A percentile compares a stretch with the other conserved stretches of the same genome.
Evolutionary conservation across 257 asterid species (phyloP).

Genomic region (Solanum medicagineum): DNA sequence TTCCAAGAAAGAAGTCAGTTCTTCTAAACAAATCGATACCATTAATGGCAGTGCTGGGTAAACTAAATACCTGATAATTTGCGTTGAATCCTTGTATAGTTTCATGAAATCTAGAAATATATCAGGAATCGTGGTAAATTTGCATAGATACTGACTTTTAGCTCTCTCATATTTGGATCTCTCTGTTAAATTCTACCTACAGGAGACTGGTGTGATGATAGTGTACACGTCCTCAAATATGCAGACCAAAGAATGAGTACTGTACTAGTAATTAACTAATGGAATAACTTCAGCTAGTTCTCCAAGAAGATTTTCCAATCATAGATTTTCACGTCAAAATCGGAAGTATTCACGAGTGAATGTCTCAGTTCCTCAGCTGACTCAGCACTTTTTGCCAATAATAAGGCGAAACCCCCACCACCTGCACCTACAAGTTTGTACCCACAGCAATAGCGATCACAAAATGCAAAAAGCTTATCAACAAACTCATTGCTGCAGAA

Average conservation of each 20-base stretch:
- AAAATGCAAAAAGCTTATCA: slow-evolving; percentile 61
- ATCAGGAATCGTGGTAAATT: background rate
- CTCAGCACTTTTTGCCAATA: slow-evolving; percentile 57
- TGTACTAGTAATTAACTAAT: background rate
- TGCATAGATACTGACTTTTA: background rate
- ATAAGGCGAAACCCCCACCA: slow-evolving; percentile 90
- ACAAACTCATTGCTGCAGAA: slow-evolving; percentile 83
- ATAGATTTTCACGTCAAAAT: slow-evolving; percentile 49
- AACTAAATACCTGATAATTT: background rate
- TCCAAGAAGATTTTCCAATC: slow-evolving; percentile 55
- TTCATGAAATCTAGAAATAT: background rate
- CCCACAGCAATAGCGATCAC: slow-evolving; percentile 55
- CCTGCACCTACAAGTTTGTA: slow-evolving; percentile 98
- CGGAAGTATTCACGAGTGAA: slow-evolving; percentile 29
- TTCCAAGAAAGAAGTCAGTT: background rate
- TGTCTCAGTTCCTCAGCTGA: slow-evolving; percentile 46
- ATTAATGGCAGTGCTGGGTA: background rate
- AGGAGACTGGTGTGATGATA: background rate
- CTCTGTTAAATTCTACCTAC: background rate
- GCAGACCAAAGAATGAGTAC: background rate
- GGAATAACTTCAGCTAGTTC: slow-evolving; percentile 4
- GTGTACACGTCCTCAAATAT: background rate
- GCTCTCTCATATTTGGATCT: background rate
- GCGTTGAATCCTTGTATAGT: background rate
- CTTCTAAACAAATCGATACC: background rate